phyloP scores from a whole-genome alignment of 352 stramenopile genomes.

The Globisporangium cystogenes region DNA sequence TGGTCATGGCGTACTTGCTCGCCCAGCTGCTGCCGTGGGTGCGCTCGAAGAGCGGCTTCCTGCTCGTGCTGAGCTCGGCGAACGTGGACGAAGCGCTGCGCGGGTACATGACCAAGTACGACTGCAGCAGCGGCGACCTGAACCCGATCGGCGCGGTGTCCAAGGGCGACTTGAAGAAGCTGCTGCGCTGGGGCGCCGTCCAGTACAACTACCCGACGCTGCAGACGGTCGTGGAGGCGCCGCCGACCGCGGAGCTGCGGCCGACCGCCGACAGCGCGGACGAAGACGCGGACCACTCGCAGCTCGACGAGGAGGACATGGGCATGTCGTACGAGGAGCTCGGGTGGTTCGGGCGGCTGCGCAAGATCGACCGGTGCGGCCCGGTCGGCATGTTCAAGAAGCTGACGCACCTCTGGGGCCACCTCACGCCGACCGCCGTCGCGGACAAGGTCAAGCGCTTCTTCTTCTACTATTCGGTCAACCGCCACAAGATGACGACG shows the following conservation, averaged over 20 bases:
- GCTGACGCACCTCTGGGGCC: conserved; percentile 84
- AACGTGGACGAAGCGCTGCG: conserved; percentile 98
- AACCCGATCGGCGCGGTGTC: conserved; percentile 98
- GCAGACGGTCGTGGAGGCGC: conserved; percentile 90
- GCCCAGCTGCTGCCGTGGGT: conserved; percentile 98
- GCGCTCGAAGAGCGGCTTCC: conserved; percentile 90
- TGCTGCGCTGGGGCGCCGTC: conserved; percentile 90
- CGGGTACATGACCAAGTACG: conserved; percentile 99
- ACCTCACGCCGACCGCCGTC: conserved; percentile 73
- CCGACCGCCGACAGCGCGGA: conserved; percentile 97
- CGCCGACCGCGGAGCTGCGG: conserved; percentile 90
- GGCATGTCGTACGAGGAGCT: conserved; percentile 78
- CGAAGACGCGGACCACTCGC: conserved; percentile 37
- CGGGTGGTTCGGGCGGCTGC: conserved; percentile 92
- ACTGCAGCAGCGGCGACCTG: conserved; percentile 97
- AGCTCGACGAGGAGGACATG: conserved; percentile 3
- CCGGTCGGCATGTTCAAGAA: conserved; percentile 93
- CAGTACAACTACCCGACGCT: conserved; percentile 92
- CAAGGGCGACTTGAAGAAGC: conserved; percentile 95
- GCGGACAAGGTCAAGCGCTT: conserved; percentile 94
- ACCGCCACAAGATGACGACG: conserved; percentile 99
- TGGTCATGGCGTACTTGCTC: conserved; percentile 98
- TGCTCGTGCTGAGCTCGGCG: conserved; percentile 97
- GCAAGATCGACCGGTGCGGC: conserved; percentile 95
- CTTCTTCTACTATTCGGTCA: conserved; percentile 96